Percentiles rank a stretch among this genome's conserved stretches.
Evolutionary conservation across 2,329 filamentous ascomycete species (phyloP).

Genomic region (Arthrinium phaeospermum): DNA sequence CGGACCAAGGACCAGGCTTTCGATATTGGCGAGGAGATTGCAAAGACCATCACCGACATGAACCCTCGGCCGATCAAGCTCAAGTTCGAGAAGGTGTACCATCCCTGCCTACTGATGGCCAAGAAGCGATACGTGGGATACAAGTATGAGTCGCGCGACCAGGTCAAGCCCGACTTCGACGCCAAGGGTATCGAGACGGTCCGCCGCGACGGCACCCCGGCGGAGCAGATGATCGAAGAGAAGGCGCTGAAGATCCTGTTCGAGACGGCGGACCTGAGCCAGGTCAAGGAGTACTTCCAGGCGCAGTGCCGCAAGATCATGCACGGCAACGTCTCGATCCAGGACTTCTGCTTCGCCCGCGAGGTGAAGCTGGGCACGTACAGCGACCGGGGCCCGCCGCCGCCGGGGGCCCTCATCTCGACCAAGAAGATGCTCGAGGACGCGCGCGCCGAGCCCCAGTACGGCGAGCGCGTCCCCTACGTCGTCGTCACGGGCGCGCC

Average conservation of each 20-base stretch:
- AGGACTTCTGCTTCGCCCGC: constrained; percentile 94
- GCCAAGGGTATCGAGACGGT: constrained; percentile 99
- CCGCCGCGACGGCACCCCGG: constrained; percentile 89
- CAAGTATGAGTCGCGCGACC: constrained; percentile 84
- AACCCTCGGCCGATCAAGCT: constrained; percentile 93
- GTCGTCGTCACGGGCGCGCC: constrained; percentile 90
- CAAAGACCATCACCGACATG: constrained; percentile 82
- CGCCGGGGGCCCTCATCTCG: constrained; percentile 87
- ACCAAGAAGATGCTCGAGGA: constrained; percentile 87
- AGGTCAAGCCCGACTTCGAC: constrained; percentile 86
- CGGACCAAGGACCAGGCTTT: constrained; percentile 89
- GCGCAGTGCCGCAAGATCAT: constrained; percentile 91
- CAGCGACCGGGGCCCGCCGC: constrained; percentile 77
- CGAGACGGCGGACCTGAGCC: constrained; percentile 84
- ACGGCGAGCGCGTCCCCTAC: constrained; percentile 93
- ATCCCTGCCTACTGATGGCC: constrained; percentile 89
- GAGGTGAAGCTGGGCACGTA: constrained; percentile 93
- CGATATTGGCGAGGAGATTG: constrained; percentile 89
- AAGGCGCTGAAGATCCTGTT: constrained; percentile 89
- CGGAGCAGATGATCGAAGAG: constrained; percentile 96
- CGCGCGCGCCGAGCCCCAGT: constrained; percentile 86
- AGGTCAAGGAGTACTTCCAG: constrained; percentile 90
- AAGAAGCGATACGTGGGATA: constrained; percentile 99
- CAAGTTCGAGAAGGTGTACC: constrained; percentile 98
- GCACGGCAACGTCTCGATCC: constrained; percentile 83